phyloP scores from a whole-genome alignment of 2,329 filamentous ascomycete genomes.

The Lasiodiplodia theobromae region DNA sequence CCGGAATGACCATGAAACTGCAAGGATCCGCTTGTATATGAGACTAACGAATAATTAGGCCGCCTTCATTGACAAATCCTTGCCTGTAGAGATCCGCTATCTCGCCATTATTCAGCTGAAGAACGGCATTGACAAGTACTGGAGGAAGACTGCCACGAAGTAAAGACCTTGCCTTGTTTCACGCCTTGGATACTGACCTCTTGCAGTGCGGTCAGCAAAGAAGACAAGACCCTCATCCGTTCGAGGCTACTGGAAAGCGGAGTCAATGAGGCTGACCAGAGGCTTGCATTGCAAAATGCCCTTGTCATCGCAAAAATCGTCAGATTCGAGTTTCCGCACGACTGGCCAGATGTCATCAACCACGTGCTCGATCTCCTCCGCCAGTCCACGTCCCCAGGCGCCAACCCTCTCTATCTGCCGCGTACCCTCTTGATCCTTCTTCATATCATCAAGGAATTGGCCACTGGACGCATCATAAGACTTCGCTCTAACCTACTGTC shows the following conservation, averaged over 20 bases:
- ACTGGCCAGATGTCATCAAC: slow-evolving; percentile 68
- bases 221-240: slow-evolving; percentile 80
- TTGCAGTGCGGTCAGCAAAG: slow-evolving; percentile 63
- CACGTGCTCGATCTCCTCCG: slow-evolving; percentile 65
- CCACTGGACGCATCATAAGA: slow-evolving; percentile 76
- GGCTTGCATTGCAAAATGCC: slow-evolving; percentile 85
- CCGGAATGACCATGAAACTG: not conserved
- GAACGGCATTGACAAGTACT: slow-evolving; percentile 94
- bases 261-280: slow-evolving; percentile 75
- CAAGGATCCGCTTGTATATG: not conserved
- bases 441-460: slow-evolving; percentile 88
- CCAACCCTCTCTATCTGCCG: slow-evolving; percentile 70
- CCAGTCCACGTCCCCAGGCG: slow-evolving; percentile 57
- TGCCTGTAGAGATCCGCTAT: slow-evolving; percentile 81
- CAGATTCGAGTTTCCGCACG: slow-evolving; percentile 84
- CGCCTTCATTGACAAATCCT: slow-evolving; percentile 79
- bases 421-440: slow-evolving; percentile 79
- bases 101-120: slow-evolving; percentile 94
- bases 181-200: slow-evolving; percentile 31
- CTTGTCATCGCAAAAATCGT: slow-evolving; percentile 87
- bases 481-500: slow-evolving; percentile 80
- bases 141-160: slow-evolving; percentile 80
- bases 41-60: slow-evolving; percentile 59
- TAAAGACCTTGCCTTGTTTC: slow-evolving; percentile 44
- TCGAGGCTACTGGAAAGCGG: slow-evolving; percentile 77